These are phyloP conservation scores for Euphorbia celastroides DNA, from an alignment of 441 rosid species.

Conservation along the genomic window DNA sequence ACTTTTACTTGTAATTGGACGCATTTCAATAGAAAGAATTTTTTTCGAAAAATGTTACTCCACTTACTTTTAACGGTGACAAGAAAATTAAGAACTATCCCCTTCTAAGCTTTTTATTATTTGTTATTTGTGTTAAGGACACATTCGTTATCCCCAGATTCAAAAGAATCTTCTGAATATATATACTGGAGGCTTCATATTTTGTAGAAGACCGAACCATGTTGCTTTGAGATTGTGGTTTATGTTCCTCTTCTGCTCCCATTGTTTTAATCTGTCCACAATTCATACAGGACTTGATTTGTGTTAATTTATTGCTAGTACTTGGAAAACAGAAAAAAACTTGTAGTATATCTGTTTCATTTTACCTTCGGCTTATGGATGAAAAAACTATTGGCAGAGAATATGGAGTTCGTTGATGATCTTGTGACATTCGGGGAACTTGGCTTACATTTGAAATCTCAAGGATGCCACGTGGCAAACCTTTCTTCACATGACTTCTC, in stretches of 20 bases:
- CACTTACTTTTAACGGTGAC: slow-evolving; percentile 2
- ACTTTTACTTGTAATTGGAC: slow-evolving; percentile 5
- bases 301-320: not conserved
- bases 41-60: not conserved
- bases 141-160: not conserved
- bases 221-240: not conserved
- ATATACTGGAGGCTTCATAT: not conserved
- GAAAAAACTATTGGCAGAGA: slow-evolving; percentile 46
- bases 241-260: not conserved
- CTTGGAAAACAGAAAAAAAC: not conserved
- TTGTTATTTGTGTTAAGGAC: not conserved
- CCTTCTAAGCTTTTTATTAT: not conserved
- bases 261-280: not conserved
- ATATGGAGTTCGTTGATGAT: slow-evolving; percentile 95
- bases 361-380: slow-evolving; percentile 5
- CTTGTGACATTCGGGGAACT: slow-evolving; percentile 72
- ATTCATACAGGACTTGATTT: not conserved
- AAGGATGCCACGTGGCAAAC: slow-evolving; percentile 80
- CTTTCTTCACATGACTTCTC: slow-evolving; percentile 80
- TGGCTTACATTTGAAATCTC: slow-evolving; percentile 57
- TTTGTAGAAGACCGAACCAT: not conserved
- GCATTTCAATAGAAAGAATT: slow-evolving; percentile 8
- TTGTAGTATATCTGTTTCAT: not conserved
- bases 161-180: not conserved
- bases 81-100: not conserved